Conservation (phyloP, 192 early-diverging fungal genomes). For the Dissophora ornata region DNA sequence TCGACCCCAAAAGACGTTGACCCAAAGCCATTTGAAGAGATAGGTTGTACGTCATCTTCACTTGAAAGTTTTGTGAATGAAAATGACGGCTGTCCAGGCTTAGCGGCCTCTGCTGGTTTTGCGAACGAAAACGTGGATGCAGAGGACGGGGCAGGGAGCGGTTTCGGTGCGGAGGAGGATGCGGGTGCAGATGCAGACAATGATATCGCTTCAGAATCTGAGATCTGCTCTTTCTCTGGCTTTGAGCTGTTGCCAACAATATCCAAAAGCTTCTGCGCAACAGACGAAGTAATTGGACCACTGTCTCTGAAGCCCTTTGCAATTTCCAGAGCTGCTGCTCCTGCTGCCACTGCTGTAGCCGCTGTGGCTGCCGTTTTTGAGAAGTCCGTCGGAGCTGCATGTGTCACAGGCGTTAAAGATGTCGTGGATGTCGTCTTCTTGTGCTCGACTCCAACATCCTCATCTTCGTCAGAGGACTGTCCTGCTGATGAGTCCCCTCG, state of each 20-base stretch:
- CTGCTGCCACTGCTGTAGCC: not conserved
- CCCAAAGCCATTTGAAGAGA: too few relatives aligned
- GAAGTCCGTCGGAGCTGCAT: too few relatives aligned
- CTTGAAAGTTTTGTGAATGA: too few relatives aligned
- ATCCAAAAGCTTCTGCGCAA: slow-evolving; percentile 17
- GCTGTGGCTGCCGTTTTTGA: not conserved
- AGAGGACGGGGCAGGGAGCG: not conserved
- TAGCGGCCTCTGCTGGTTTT: too few relatives aligned
- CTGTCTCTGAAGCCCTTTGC: not conserved
- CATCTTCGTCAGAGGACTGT: not conserved
- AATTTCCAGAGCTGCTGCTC: not conserved
- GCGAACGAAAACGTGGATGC: not conserved
- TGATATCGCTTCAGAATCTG: not conserved
- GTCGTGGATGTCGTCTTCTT: too few relatives aligned
- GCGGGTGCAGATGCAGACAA: not conserved
- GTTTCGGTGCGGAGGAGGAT: not conserved
- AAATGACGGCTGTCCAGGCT: too few relatives aligned
- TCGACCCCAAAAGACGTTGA: too few relatives aligned
- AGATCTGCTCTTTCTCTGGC: not conserved
- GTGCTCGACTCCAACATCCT: too few relatives aligned
- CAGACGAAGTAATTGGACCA: not conserved
- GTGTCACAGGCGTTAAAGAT: too few relatives aligned
- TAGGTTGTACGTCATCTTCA: too few relatives aligned
- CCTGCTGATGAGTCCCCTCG: not conserved
- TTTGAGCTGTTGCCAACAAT: slow-evolving; percentile 11